phyloP scores from a whole-genome alignment of 176 grass and related monocot genomes.

The Oryza glaberrima region DNA sequence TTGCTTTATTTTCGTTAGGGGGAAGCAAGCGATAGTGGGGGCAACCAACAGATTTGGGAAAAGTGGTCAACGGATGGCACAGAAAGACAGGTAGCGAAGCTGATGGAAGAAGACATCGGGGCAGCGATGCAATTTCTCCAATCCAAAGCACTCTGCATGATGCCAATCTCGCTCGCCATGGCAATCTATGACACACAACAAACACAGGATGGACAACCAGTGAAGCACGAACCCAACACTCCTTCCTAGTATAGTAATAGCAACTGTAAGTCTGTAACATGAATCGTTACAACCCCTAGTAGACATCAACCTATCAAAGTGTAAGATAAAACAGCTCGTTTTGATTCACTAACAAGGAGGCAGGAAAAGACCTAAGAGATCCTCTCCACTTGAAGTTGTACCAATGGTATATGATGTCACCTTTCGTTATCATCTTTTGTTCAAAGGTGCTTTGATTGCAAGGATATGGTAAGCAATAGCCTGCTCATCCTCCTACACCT shows the following conservation, averaged over 20 bases:
- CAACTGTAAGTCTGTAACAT: slow-evolving; percentile 40
- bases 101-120: slow-evolving; percentile 96
- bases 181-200: slow-evolving; percentile 93
- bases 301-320: slow-evolving; percentile 43
- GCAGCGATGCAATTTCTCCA: slow-evolving; percentile 98
- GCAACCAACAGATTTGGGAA: slow-evolving; percentile 91
- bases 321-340: slow-evolving; percentile 54
- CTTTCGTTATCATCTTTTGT: slow-evolving; percentile 68
- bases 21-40: slow-evolving; percentile 81
- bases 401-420: slow-evolving; percentile 72
- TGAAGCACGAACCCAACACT: slow-evolving; percentile 93
- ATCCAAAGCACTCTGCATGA: slow-evolving; percentile 98
- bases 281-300: slow-evolving; percentile 41
- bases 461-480: slow-evolving; percentile 73
- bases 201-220: slow-evolving; percentile 65
- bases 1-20: slow-evolving; percentile 66
- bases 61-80: slow-evolving; percentile 99
- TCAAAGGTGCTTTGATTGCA: slow-evolving; percentile 74
- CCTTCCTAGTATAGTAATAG: slow-evolving; percentile 68
- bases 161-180: slow-evolving; percentile 96
- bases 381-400: slow-evolving; percentile 68
- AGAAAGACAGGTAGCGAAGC: slow-evolving; percentile 87
- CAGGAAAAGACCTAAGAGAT: slow-evolving; percentile 72
- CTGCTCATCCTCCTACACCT: slow-evolving; percentile 66
- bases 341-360: slow-evolving; percentile 61